A percentile compares a stretch with the other conserved stretches of the same genome.
These are phyloP conservation scores for Scorias spongiosa DNA, from an alignment of 2,329 filamentous ascomycete species.

Conservation along the genomic window DNA sequence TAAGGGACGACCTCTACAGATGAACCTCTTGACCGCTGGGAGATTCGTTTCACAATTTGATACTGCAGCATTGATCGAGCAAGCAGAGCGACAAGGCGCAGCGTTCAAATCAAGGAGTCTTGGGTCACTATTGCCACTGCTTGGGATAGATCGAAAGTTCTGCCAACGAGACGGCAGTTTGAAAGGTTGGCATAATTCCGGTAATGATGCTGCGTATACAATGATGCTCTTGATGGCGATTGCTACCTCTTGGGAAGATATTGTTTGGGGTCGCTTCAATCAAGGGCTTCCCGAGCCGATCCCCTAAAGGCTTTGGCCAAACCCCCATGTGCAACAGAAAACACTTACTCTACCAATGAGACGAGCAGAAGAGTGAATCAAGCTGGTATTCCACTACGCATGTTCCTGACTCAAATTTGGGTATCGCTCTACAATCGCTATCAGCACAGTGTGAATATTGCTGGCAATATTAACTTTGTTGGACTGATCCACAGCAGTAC, in stretches of 20 bases:
- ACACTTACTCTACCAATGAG: too few species aligned
- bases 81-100: conserved; percentile 3
- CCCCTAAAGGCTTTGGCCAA: too few species aligned
- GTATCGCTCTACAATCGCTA: too few species aligned
- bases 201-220: conserved; percentile 19
- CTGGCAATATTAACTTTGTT: too few species aligned
- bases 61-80: conserved; percentile 14
- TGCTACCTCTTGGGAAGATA: conserved; percentile 6
- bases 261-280: too few species aligned
- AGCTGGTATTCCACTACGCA: too few species aligned
- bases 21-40: background rate
- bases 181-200: conserved; percentile 33
- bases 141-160: conserved; percentile 38
- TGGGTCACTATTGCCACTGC: conserved; percentile 56
- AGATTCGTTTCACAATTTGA: conserved; percentile 42
- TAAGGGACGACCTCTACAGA: conserved; percentile 21
- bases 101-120: conserved; percentile 20
- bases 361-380: too few species aligned
- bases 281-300: too few species aligned
- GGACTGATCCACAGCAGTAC: too few species aligned
- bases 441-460: too few species aligned
- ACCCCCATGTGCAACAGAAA: too few species aligned
- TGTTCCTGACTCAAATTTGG: too few species aligned
- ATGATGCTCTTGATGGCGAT: conserved; percentile 13
- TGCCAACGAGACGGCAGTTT: conserved; percentile 32